Evolutionary conservation across 345 rosid genomes (phyloP), one percentile per base, ranked within the genome.

Genomic region (Salix suchowensis): DNA sequence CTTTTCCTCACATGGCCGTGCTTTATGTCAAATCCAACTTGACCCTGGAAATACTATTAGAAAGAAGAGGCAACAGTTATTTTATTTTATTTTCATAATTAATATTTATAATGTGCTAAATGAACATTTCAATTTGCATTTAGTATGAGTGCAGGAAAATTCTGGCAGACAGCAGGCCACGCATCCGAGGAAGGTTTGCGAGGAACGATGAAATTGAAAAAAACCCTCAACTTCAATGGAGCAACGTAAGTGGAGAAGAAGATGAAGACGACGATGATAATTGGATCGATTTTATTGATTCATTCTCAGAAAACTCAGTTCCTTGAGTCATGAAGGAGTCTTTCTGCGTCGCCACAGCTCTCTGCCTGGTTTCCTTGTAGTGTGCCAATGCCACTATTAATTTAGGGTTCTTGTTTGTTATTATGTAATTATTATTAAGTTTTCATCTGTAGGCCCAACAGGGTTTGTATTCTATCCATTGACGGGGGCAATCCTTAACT

Each of bases 91-190:
- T 62, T 44, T 14, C 50, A 46, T 46, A 46, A 46, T 46, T 46
- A 12, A 44, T 36, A 4, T 1, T 13, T 5, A 40, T 40, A 1
- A 3, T 46, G 1, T 46, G 52, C 52, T 46, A 13, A 46, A 46
- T 46, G 16, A 46, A 46, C 1, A 46, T 62, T 54, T 44, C 5
- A 6, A 65, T 62, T 32, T 76, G 24, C 12, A 32, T 74, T 18
- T 81, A 95, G 99, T 96, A 96, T 75, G 94, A 84, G 40, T 96
- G 99, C 81, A 86, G 99, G 89, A 96, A 96, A 86, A 91, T 97
- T 12, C 78, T 96, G 86, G 99, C 99, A 13, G 98, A 96, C 64
- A 91, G 97, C 77, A 85, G 99, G 84, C 99, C 97, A 70, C 88
- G 99, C 21, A 91, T 96, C 65, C 82, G 99, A 84, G 99, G 99